Evolutionary conservation across 176 grass and related monocot species (phyloP).

Genomic region (Avena eriantha): DNA sequence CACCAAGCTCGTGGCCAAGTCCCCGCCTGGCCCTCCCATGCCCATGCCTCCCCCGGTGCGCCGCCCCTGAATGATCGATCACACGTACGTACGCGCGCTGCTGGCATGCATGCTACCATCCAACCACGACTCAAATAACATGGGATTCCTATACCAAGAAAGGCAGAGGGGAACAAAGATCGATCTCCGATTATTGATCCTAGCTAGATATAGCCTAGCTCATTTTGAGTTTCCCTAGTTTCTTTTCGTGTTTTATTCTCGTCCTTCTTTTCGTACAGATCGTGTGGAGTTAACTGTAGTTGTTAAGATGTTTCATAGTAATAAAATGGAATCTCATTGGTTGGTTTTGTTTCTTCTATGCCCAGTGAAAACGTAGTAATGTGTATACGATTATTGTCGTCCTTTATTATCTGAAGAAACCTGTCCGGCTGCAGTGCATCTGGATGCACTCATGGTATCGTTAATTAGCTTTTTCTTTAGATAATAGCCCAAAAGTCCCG

Average conservation of each 20-base stretch:
- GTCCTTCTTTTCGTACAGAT: neutral
- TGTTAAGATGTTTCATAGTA: neutral
- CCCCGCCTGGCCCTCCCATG: neutral
- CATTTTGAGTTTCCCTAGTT: neutral
- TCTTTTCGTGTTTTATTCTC: neutral
- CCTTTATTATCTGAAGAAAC: too few relatives aligned
- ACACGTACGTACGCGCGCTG: neutral
- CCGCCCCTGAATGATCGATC: neutral
- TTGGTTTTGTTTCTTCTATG: neutral
- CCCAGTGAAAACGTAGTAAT: neutral
- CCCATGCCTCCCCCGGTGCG: neutral
- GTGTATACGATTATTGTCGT: neutral
- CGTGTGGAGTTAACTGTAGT: neutral
- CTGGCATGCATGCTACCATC: neutral
- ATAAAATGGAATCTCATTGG: conserved; percentile 22
- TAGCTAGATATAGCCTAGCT: neutral
- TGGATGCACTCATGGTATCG: too few relatives aligned
- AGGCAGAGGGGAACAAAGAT: neutral
- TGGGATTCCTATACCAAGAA: conserved; percentile 1
- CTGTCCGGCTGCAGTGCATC: too few relatives aligned
- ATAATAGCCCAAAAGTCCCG: too few relatives aligned
- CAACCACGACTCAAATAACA: neutral
- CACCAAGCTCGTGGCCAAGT: conserved; percentile 29
- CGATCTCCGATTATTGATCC: neutral
- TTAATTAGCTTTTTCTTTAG: too few relatives aligned